Evolutionary conservation across 495 filamentous ascomycete genomes (phyloP).

Genomic region (Diplogelasinospora grovesii): DNA sequence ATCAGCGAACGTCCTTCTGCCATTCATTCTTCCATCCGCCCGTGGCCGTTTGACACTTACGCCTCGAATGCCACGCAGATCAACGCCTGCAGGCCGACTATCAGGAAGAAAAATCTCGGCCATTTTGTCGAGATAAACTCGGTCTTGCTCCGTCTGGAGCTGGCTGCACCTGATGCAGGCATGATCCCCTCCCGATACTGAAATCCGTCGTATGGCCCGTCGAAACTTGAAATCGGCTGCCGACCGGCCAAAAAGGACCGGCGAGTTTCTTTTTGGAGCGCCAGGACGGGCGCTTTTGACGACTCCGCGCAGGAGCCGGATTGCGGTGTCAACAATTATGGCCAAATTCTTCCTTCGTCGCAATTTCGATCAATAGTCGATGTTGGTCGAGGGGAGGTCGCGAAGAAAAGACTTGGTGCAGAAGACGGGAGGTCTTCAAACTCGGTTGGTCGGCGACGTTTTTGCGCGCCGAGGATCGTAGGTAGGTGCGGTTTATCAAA

Average conservation of each 20-base stretch:
- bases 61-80: conserved; percentile 77
- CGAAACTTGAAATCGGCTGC: conserved; percentile 29
- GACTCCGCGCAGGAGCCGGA: conserved; percentile 25
- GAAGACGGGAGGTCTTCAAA: no score
- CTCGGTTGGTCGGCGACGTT: no score
- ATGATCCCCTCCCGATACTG: conserved; percentile 22
- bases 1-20: no score
- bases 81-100: conserved; percentile 67
- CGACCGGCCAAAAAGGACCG: conserved; percentile 33
- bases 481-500: not conserved
- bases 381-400: no score
- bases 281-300: conserved; percentile 27
- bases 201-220: conserved; percentile 21
- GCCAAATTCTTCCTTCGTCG: no score
- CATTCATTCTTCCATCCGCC: no score
- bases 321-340: not conserved
- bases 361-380: no score
- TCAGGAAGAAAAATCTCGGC: conserved; percentile 78
- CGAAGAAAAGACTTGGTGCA: no score
- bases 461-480: no score
- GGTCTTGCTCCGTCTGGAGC: conserved; percentile 36
- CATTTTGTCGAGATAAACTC: conserved; percentile 74
- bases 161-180: conserved; percentile 14
- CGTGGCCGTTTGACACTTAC: conserved; percentile 56
- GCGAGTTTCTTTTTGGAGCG: conserved; percentile 29